A percentile compares a stretch with the other conserved stretches of the same genome.
Evolutionary conservation across 179 eudicot species (phyloP).

Genomic region (Monotropa hypopitys): DNA sequence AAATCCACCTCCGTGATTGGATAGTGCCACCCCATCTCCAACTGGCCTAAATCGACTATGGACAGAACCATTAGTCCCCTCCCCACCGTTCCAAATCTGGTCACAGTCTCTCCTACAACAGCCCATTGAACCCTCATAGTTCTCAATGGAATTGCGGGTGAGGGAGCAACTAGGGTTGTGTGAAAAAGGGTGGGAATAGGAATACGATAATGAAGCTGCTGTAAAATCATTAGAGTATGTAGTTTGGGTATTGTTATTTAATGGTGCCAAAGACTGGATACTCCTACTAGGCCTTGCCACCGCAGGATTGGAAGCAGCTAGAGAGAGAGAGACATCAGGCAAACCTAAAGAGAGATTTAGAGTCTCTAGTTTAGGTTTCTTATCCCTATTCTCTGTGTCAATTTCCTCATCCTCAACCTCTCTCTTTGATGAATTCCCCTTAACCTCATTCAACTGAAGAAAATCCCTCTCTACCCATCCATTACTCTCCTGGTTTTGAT

Average conservation of each 20-base stretch:
- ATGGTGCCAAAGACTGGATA: conserved; percentile 42
- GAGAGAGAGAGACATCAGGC: conserved; percentile 64
- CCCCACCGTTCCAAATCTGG: conserved; percentile 71
- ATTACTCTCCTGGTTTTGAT: conserved; percentile 22
- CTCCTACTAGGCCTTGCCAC: conserved; percentile 31
- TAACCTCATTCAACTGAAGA: conserved; percentile 41
- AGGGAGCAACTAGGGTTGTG: conserved; percentile 87
- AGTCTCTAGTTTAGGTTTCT: conserved; percentile 58
- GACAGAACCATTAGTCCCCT: conserved; percentile 86
- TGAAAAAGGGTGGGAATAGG: conserved; percentile 47
- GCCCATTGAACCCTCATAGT: conserved; percentile 68
- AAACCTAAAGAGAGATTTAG: conserved; percentile 55
- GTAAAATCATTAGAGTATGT: conserved; percentile 70
- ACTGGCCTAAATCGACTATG: conserved; percentile 82
- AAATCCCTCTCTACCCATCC: conserved; percentile 74
- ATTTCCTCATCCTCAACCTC: conserved; percentile 34
- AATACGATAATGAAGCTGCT: conserved; percentile 47
- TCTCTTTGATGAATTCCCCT: conserved; percentile 35
- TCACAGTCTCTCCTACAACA: conserved; percentile 53
- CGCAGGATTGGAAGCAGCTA: conserved; percentile 40
- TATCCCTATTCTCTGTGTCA: conserved; percentile 31
- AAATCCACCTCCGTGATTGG: conserved; percentile 40
- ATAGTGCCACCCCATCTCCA: conserved; percentile 51
- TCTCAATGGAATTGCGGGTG: conserved; percentile 53
- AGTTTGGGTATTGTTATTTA: conserved; percentile 36